Evolutionary conservation across 805 yeast species (phyloP).

Genomic region (Teunomyces cretensis): DNA sequence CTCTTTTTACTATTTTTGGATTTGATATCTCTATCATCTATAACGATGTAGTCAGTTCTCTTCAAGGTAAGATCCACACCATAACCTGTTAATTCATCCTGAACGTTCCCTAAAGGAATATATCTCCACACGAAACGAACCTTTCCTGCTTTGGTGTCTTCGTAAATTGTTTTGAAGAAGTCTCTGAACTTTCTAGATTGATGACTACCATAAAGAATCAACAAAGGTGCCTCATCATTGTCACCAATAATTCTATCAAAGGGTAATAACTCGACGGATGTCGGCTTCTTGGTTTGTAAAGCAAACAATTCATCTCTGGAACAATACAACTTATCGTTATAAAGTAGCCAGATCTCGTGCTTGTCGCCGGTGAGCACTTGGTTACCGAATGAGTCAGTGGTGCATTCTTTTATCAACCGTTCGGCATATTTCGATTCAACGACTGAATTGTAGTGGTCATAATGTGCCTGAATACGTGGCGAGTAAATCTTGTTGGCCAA

Average conservation of each 20-base stretch:
- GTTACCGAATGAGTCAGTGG: constrained; percentile 34
- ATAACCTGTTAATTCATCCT: constrained; percentile 49
- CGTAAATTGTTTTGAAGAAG: constrained; percentile 58
- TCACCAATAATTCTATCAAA: constrained; percentile 69
- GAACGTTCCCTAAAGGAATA: constrained; percentile 34
- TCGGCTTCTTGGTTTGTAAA: constrained; percentile 53
- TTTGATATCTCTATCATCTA: constrained; percentile 55
- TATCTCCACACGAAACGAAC: constrained; percentile 77
- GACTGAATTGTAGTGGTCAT: constrained; percentile 44
- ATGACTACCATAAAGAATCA: constrained; percentile 69
- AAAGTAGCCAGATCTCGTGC: constrained; percentile 47
- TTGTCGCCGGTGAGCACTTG: constrained; percentile 16
- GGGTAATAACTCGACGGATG: constrained; percentile 26
- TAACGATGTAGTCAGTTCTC: constrained; percentile 63
- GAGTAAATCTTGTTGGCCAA: constrained; percentile 49
- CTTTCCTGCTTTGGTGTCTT: constrained; percentile 63
- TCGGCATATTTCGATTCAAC: constrained; percentile 26
- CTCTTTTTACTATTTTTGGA: constrained; percentile 23
- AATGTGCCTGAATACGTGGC: constrained; percentile 68
- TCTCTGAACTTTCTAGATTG: constrained; percentile 47
- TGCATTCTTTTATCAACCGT: constrained; percentile 20
- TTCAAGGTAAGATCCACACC: constrained; percentile 66
- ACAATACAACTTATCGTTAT: constrained; percentile 57
- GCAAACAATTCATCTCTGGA: constrained; percentile 77
- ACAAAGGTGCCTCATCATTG: constrained; percentile 47